Conservation (phyloP, 202 grass and related monocot genomes). For the Tripidium arundinaceum region DNA sequence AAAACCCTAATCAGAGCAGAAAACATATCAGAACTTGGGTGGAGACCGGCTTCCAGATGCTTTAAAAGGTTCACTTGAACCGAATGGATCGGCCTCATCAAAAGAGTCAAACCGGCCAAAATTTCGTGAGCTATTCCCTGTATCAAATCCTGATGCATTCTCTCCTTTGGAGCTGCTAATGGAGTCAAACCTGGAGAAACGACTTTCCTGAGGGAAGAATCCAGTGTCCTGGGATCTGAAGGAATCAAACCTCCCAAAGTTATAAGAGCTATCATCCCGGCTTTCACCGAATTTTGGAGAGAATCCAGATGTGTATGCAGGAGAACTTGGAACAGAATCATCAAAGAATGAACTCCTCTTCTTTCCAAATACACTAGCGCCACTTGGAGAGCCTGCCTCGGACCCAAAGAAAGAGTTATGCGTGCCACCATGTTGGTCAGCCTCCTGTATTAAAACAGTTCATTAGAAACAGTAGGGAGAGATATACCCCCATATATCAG, state of each 20-base stretch:
- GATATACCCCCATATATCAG: background rate
- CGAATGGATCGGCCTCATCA: conserved; percentile 88
- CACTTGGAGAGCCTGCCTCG: conserved; percentile 57
- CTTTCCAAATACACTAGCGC: conserved; percentile 53
- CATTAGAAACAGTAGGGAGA: conserved; percentile 24
- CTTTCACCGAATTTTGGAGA: conserved; percentile 69
- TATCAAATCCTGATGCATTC: conserved; percentile 52
- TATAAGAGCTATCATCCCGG: conserved; percentile 52
- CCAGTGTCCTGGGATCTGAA: conserved; percentile 78
- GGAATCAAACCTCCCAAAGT: conserved; percentile 81
- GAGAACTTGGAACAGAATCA: conserved; percentile 93
- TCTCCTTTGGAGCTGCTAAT: conserved; percentile 58
- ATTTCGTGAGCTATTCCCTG: conserved; percentile 53
- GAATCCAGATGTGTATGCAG: conserved; percentile 73
- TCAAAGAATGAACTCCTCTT: conserved; percentile 92
- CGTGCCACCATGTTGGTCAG: conserved; percentile 38
- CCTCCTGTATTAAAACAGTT: conserved; percentile 53
- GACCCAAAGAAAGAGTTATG: conserved; percentile 76
- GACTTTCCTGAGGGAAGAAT: conserved; percentile 56
- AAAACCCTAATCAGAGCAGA: background rate
- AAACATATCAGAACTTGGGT: conserved; percentile 51
- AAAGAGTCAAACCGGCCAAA: conserved; percentile 91
- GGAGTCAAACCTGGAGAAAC: conserved; percentile 80
- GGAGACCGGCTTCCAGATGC: conserved; percentile 63
- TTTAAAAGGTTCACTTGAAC: conserved; percentile 89